These are phyloP conservation scores for Cenchrus americanus DNA, from an alignment of 176 grass and related monocot genomes.

Conservation along the genomic window DNA sequence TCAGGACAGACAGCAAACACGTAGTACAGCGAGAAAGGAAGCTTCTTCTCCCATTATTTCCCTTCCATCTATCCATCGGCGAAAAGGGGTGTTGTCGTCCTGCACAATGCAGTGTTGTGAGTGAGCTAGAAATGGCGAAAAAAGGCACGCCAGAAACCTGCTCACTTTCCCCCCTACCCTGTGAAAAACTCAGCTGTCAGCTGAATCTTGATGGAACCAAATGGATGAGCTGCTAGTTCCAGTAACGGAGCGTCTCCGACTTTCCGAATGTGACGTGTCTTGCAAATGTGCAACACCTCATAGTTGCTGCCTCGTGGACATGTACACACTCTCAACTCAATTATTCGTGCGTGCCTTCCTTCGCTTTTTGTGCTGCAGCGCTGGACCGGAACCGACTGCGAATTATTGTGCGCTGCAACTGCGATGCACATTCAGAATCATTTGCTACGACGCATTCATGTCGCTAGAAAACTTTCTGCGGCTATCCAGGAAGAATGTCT, in stretches of 20 bases:
- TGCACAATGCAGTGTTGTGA: not conserved
- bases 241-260: not conserved
- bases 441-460: not conserved
- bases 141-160: not conserved
- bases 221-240: not conserved
- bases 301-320: constrained; percentile 23
- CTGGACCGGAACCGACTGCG: constrained; percentile 32
- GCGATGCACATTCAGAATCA: constrained; percentile 22
- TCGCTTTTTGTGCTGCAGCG: constrained; percentile 45
- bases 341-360: constrained; percentile 35
- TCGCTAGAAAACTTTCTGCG: not conserved
- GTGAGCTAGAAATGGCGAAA: not conserved
- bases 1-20: constrained; percentile 18
- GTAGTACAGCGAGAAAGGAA: not conserved
- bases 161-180: not conserved
- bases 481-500: not conserved
- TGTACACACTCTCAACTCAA: not conserved
- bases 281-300: constrained; percentile 2
- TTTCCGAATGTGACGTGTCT: constrained; percentile 28
- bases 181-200: not conserved
- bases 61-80: too few species aligned
- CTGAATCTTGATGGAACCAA: not conserved
- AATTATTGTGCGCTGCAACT: constrained; percentile 36
- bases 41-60: not conserved
- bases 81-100: not conserved